Evolutionary conservation across 768 basidiomycete genomes (phyloP), one percentile per base, ranked within the genome.

Genomic region (Gautieria morchelliformis): DNA sequence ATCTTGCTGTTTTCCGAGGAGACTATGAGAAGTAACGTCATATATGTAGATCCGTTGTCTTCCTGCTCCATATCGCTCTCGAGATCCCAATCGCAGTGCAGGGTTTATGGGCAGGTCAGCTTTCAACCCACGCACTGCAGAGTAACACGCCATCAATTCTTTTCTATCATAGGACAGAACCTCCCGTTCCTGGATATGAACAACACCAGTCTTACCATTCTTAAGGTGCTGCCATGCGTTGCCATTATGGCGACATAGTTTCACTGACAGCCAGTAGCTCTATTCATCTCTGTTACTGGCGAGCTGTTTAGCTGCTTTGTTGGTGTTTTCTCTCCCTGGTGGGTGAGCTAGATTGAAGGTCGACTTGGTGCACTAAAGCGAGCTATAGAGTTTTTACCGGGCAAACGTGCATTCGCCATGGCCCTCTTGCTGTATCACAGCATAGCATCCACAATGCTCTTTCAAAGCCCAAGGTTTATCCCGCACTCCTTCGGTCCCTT

Each of bases 321-420:
- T 92, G n/a, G 81, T 78, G 56, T 90, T 75, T 64, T 67, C 77
- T 5, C 77, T 93, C 12, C 90, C 89, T 63, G 89, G 89, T 84
- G 7, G 6, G 40, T 47, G 49, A 50, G 39, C 32, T 53, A 40
- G 44, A 2, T 17, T 40, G 11, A 17, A 14, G 3, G 17, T 20
- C 12, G 14, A 33, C 42, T 7, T 30, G 17, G 15, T 41, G 12
- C 1, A 19, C 39, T 32, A 7, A 54, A 17, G 20, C 17, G 46
- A 27, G 8, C 45, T 12, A 19, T 60, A 88, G 89, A 92, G 63
- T 90, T 87, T 68, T 71, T 92, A 3, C 90, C 89, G 0, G 89
- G 89, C 11, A 93, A 93, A 72, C 82, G 90, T 15, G 90, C 87
- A 0, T 69, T 92, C 9, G 90, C 86, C 2, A 83, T 93, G 30